phyloP scores from a whole-genome alignment of 2,329 filamentous ascomycete genomes.

The Ceratocystiopsis minuta region DNA sequence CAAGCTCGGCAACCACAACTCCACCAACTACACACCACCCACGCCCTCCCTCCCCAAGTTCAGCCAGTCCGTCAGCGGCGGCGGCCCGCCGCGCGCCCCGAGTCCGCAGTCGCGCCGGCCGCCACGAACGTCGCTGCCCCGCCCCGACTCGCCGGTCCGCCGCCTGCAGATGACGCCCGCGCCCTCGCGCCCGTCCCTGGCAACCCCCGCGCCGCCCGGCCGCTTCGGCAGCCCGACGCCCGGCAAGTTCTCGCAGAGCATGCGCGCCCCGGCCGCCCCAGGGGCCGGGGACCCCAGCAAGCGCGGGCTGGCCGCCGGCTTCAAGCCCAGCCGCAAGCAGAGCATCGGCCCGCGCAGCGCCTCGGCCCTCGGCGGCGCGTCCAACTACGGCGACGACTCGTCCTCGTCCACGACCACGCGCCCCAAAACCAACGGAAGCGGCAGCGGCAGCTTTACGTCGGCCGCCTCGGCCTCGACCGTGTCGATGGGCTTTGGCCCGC shows the following conservation, averaged over 20 bases:
- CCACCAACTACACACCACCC: constrained; percentile 43
- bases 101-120: constrained; percentile 53
- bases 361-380: constrained; percentile 35
- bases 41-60: constrained; percentile 57
- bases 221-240: constrained; percentile 46
- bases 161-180: constrained; percentile 45
- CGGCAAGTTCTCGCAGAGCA: constrained; percentile 44
- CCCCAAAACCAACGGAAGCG: constrained; percentile 27
- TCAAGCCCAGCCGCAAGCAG: constrained; percentile 26
- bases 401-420: constrained; percentile 24
- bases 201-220: constrained; percentile 31
- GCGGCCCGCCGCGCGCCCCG: constrained; percentile 49
- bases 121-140: constrained; percentile 58
- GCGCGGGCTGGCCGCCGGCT: constrained; percentile 11
- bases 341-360: constrained; percentile 38
- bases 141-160: constrained; percentile 72
- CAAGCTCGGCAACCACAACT: constrained; percentile 36
- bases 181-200: constrained; percentile 36
- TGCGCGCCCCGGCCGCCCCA: constrained; percentile 24
- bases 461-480: constrained; percentile 29
- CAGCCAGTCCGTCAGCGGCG: constrained; percentile 52
- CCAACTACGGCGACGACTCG: constrained; percentile 31
- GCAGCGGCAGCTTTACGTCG: constrained; percentile 17
- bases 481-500: too few species aligned
- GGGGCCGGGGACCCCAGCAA: constrained; percentile 45